Conservation (phyloP, 441 rosid species). For the Geranium incanum region DNA sequence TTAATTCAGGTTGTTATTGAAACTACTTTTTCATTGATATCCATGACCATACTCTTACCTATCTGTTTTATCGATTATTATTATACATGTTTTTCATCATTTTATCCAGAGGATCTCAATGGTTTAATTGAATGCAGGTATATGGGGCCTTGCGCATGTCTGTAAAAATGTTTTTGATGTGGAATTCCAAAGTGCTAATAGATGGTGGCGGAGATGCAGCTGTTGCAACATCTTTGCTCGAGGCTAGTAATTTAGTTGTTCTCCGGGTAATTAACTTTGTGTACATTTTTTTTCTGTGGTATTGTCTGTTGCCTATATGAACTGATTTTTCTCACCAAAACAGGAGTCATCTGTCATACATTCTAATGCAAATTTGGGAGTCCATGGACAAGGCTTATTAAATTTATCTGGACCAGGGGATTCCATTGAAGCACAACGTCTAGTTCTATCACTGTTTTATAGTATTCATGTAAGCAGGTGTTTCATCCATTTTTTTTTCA, state of each 20-base stretch:
- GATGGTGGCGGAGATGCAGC: constrained; percentile 60
- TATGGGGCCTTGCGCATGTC: constrained; percentile 87
- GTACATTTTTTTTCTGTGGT: neutral
- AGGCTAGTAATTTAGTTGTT: constrained; percentile 79
- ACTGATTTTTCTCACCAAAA: constrained; percentile 9
- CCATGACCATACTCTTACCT: neutral
- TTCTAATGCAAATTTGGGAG: constrained; percentile 88
- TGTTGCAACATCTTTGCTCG: constrained; percentile 67
- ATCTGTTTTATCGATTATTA: neutral
- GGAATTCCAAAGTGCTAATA: constrained; percentile 81
- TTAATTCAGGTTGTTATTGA: neutral
- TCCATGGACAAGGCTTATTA: constrained; percentile 78
- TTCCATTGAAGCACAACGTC: constrained; percentile 72
- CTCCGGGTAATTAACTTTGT: constrained; percentile 51
- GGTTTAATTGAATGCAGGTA: constrained; percentile 38
- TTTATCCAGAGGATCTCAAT: constrained; percentile 11
- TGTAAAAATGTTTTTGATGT: constrained; percentile 82
- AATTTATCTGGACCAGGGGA: constrained; percentile 80
- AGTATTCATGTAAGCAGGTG: constrained; percentile 58
- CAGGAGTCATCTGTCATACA: constrained; percentile 83
- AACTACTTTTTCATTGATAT: neutral
- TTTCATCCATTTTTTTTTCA: neutral
- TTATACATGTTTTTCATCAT: neutral
- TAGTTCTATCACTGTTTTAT: constrained; percentile 66
- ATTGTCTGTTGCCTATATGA: constrained; percentile 15